phyloP scores from a whole-genome alignment of 2,329 filamentous ascomycete genomes.

The Coniosporium tulheliwenetii region DNA sequence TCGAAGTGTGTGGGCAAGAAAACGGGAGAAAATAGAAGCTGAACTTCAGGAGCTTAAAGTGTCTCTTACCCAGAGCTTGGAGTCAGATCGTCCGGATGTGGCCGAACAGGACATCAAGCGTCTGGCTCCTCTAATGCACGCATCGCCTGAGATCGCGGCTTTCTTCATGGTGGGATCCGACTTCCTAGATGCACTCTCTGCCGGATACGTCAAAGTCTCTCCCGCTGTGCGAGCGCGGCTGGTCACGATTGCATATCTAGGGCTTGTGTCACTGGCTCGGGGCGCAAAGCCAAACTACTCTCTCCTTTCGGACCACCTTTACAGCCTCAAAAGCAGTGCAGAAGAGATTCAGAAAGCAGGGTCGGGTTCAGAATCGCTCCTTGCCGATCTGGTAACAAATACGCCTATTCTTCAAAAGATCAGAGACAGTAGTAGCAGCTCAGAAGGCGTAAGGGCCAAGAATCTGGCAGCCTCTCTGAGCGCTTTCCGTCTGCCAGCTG shows the following conservation, averaged over 20 bases:
- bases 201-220: constrained; percentile 49
- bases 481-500: constrained; percentile 37
- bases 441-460: constrained; percentile 39
- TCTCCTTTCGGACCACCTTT: constrained; percentile 68
- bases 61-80: constrained; percentile 44
- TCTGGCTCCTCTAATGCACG: constrained; percentile 48
- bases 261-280: constrained; percentile 54
- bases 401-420: constrained; percentile 60
- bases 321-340: constrained; percentile 58
- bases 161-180: constrained; percentile 74
- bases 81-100: constrained; percentile 41
- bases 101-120: constrained; percentile 40
- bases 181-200: constrained; percentile 62
- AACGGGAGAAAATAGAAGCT: constrained; percentile 33
- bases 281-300: constrained; percentile 53
- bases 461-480: constrained; percentile 47
- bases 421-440: constrained; percentile 34
- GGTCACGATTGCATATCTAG: constrained; percentile 59
- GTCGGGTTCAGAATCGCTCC: constrained; percentile 40
- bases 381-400: constrained; percentile 64
- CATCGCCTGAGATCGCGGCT: constrained; percentile 38
- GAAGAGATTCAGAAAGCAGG: constrained; percentile 38
- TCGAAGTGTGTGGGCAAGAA: constrained; percentile 34
- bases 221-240: constrained; percentile 49
- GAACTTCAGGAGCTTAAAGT: constrained; percentile 46